phyloP scores from a whole-genome alignment of 2,329 filamentous ascomycete genomes.

The Pseudogymnoascus sp. region DNA sequence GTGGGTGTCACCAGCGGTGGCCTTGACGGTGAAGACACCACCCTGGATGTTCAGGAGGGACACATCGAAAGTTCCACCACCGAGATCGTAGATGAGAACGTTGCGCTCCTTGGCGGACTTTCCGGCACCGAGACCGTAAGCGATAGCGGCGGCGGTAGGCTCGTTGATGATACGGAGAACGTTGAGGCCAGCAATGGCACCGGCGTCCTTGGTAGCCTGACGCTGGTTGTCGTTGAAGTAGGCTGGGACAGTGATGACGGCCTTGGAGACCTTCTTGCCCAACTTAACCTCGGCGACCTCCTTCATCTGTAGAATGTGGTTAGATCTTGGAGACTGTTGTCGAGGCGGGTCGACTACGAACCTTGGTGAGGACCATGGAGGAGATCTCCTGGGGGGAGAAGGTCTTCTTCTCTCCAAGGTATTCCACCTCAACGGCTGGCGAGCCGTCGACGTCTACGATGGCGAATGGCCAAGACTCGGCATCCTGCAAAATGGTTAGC shows the following conservation, averaged over 20 bases:
- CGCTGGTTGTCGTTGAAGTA: slow-evolving; percentile 99
- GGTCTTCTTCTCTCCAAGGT: slow-evolving; percentile 86
- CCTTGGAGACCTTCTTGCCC: slow-evolving; percentile 98
- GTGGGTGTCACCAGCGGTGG: slow-evolving; percentile 95
- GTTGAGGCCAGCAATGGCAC: slow-evolving; percentile 94
- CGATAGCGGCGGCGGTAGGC: slow-evolving; percentile 94
- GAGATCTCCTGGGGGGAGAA: slow-evolving; percentile 99
- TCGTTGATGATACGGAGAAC: slow-evolving; percentile 99
- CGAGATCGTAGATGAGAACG: slow-evolving; percentile 98
- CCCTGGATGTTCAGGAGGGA: slow-evolving; percentile 98
- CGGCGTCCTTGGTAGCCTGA: slow-evolving; percentile 98
- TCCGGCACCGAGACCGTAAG: slow-evolving; percentile 92
- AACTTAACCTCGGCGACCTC: slow-evolving; percentile 98
- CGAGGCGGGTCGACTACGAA: slow-evolving; percentile 35
- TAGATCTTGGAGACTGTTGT: background rate
- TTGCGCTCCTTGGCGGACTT: slow-evolving; percentile 98
- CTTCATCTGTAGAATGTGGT: slow-evolving; percentile 66
- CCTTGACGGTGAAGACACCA: slow-evolving; percentile 98
- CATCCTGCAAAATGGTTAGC: slow-evolving; percentile 37
- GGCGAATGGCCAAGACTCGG: slow-evolving; percentile 99
- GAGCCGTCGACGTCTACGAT: slow-evolving; percentile 81
- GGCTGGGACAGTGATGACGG: slow-evolving; percentile 95
- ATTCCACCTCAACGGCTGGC: slow-evolving; percentile 91
- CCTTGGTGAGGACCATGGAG: slow-evolving; percentile 97
- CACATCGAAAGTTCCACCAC: slow-evolving; percentile 99